A percentile compares a stretch with the other conserved stretches of the same genome.
phyloP scores from a whole-genome alignment of 2,329 filamentous ascomycete species.

The Monilinia fructicola region DNA sequence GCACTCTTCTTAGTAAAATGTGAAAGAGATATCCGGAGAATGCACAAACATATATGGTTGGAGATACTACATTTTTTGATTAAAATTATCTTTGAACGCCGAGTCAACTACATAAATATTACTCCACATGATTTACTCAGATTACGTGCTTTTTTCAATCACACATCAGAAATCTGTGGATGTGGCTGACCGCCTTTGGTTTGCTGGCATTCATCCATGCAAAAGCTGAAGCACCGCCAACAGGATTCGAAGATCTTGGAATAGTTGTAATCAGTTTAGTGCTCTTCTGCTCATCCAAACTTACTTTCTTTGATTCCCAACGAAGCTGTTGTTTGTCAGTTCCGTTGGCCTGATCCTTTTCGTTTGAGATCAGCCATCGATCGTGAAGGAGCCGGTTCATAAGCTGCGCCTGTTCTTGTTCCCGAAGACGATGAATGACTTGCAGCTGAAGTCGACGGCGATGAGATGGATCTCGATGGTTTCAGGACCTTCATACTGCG shows the following conservation, averaged over 20 bases:
- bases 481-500: constrained; percentile 90
- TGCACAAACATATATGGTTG: neutral
- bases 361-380: constrained; percentile 53
- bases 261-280: constrained; percentile 36
- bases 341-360: constrained; percentile 53
- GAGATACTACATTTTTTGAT: constrained; percentile 1
- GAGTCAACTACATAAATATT: constrained; percentile 1
- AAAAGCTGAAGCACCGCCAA: constrained; percentile 91
- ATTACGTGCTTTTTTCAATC: constrained; percentile 9
- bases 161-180: constrained; percentile 19
- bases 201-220: constrained; percentile 73
- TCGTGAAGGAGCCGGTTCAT: constrained; percentile 49
- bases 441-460: constrained; percentile 45
- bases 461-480: constrained; percentile 65
- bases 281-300: constrained; percentile 42
- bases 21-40: neutral
- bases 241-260: constrained; percentile 70
- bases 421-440: constrained; percentile 42
- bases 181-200: constrained; percentile 29
- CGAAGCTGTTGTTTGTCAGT: constrained; percentile 38
- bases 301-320: constrained; percentile 55
- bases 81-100: neutral
- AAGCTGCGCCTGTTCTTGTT: constrained; percentile 51
- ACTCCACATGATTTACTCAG: constrained; percentile 6
- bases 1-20: constrained; percentile 64